Evolutionary conservation across 108 stramenopile genomes (phyloP), one percentile per base, ranked within the genome.

Genomic region (Schizochytrium sp.): DNA sequence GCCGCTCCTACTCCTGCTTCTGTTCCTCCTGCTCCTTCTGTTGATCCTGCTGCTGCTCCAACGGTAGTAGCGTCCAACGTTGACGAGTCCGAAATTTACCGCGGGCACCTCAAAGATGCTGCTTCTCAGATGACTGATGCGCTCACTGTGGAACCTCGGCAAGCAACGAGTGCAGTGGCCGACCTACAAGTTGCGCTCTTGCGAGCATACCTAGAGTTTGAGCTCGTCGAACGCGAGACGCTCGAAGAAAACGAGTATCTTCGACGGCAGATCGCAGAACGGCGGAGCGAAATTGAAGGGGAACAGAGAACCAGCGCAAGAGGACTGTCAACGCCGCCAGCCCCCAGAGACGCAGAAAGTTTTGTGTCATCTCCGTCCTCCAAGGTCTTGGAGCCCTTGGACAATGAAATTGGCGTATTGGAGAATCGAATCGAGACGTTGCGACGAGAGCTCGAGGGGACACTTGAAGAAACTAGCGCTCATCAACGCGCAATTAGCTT

Each of bases 401-500:
- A 83, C 23, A 18, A 47, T 12, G 76, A 83, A 4, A 53, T 83
- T 12, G 12, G 6, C 10, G 51, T 6, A 10, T 34, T 83, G 18
- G 76, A 83, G 5, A 12, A 14, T 3, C n/a, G 4, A 45, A 23
- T 53, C 10, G 51, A 47, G 12, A 8, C 8, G 51, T 23, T 83
- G 6, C 45, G 51, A 6, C 6, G 48, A 23, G 76, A 83, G 18
- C 76, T 83, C 76, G 76, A 47, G 51, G 76, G 48, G 45, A 53
- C 28, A 6, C 76, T 83, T 12, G 76, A 83, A 23, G 76, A 83
- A 23, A 83, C 76, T 55, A 83, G 76, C 51, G 76, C 76, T 55
- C 76, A 83, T 83, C 76, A 83, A 23, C 76, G 76, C n/a, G 76
- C 76, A 1, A 83, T 83, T 25, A 53, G 23, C n/a, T 83, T 83